A percentile compares a stretch with the other conserved stretches of the same genome.
phyloP scores from a whole-genome alignment of 2,329 filamentous ascomycete genomes.

The Diaporthe ampelina region DNA sequence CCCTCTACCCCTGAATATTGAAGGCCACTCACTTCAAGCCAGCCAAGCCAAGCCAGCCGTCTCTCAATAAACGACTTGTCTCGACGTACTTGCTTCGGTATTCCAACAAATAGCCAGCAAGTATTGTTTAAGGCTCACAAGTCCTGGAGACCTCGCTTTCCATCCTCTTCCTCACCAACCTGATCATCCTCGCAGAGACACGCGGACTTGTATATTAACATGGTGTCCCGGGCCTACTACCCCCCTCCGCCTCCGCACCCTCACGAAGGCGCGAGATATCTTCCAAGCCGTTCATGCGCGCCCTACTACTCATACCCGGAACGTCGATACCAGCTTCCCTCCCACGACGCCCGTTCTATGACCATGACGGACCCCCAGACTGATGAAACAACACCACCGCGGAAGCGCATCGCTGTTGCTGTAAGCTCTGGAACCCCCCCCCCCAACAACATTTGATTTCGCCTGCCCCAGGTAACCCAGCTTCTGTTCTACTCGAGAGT shows the following conservation, averaged over 20 bases:
- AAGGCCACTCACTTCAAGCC: constrained; percentile 36
- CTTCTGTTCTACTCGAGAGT: background rate
- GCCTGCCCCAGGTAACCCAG: background rate
- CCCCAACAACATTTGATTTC: no score
- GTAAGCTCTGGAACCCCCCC: constrained; percentile 56
- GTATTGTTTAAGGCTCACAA: constrained; percentile 8
- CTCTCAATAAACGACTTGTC: constrained; percentile 35
- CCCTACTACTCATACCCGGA: constrained; percentile 55
- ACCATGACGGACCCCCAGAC: constrained; percentile 58
- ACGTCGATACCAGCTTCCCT: constrained; percentile 54
- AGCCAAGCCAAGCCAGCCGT: constrained; percentile 39
- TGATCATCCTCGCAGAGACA: constrained; percentile 19
- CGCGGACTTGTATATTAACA: constrained; percentile 47
- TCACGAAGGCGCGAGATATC: constrained; percentile 55
- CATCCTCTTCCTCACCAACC: background rate
- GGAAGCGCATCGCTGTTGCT: constrained; percentile 72
- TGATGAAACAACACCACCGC: constrained; percentile 60
- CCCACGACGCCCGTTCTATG: constrained; percentile 53
- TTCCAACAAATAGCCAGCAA: constrained; percentile 34
- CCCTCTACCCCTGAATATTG: constrained; percentile 16
- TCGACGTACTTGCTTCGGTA: constrained; percentile 31
- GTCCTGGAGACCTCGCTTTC: constrained; percentile 13
- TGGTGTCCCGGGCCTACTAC: constrained; percentile 60
- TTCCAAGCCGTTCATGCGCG: constrained; percentile 52
- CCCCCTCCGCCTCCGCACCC: constrained; percentile 45